Evolutionary conservation across 495 filamentous ascomycete genomes (phyloP), one percentile per base, ranked within the genome.

Genomic region (Penicillium pulvis): DNA sequence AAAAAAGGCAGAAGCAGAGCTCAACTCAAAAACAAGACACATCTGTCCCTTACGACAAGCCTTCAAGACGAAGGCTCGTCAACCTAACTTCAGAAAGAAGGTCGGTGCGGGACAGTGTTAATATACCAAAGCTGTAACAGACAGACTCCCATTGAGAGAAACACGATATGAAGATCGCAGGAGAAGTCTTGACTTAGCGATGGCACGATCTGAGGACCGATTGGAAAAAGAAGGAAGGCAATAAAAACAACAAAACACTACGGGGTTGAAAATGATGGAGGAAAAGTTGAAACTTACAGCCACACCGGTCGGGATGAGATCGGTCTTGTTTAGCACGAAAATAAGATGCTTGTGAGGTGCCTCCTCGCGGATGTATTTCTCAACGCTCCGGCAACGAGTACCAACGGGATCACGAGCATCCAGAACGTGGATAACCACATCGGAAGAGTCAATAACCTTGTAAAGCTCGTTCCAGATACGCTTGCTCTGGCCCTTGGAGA

Each of bases 91-190:
- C 81, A 81, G 70, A 78, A 82, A 72, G 81, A 83, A 73, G 59
- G 70, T 76, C 79, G 85, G 83, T 82, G 83, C 82, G 86, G 88
- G 87, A 84, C 74, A 80, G 81, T 83, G 79, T 87, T 78, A 71
- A 86, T 98, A 82, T 98, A 87, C 93, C 95, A 97, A 89, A 83
- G 90, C 86, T 89, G 91, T 98, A 98, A 98, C 94, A 93, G 93
- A 90, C 83, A 72, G 75, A 80, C 82, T 83, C 85, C 88, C 90
- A 95, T 83, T 67, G 84, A 67, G 65, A 71, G 60, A 67, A 75
- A 57, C 56, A 69, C 72, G 71, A 75, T 69, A 63, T 51, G 46
- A 19, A 23, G 61, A 70, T 71, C 79, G 79, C 75, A 72, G 83
- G 80, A 89, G 85, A 82, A 83, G 86, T 85, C 94, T 93, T 98